Evolutionary conservation across 148 eudicot genomes (phyloP).

Genomic region (Polygonum aviculare): DNA sequence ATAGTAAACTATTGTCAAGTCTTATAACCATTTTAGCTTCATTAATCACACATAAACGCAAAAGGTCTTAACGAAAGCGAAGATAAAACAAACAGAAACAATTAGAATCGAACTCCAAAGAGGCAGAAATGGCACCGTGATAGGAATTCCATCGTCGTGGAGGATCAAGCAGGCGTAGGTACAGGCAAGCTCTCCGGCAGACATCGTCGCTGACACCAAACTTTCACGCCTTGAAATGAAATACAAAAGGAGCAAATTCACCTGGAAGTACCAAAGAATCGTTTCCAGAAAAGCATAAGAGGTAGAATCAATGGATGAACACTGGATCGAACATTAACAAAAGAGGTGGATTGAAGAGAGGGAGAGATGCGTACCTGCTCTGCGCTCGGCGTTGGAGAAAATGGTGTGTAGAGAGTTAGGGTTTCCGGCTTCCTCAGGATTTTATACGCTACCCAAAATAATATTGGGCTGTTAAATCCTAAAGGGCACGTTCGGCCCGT

Average conservation of each 20-base stretch:
- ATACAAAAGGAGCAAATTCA: neutral
- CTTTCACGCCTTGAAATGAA: neutral
- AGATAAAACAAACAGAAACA: neutral
- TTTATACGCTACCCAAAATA: neutral
- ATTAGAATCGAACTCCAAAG: neutral
- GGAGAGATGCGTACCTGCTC: neutral
- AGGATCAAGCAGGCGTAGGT: conserved; percentile 67
- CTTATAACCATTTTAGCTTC: neutral
- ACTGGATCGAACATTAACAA: neutral
- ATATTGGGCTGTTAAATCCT: neutral
- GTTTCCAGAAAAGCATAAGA: neutral
- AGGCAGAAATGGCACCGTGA: conserved; percentile 29
- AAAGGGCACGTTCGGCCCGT: no score
- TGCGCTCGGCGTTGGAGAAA: neutral
- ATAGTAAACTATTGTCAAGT: no score
- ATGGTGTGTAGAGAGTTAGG: neutral
- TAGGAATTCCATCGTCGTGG: conserved; percentile 62
- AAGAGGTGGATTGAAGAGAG: neutral
- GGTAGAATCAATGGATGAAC: neutral
- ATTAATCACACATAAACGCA: neutral
- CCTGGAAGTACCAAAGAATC: neutral
- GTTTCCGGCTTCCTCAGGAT: neutral
- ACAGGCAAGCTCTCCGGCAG: conserved; percentile 42
- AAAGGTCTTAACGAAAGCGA: neutral
- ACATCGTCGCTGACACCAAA: conserved; percentile 22